A percentile compares a stretch with the other conserved stretches of the same genome.
Evolutionary conservation across 2,329 filamentous ascomycete genomes (phyloP).

Genomic region (Blumeria graminis): DNA sequence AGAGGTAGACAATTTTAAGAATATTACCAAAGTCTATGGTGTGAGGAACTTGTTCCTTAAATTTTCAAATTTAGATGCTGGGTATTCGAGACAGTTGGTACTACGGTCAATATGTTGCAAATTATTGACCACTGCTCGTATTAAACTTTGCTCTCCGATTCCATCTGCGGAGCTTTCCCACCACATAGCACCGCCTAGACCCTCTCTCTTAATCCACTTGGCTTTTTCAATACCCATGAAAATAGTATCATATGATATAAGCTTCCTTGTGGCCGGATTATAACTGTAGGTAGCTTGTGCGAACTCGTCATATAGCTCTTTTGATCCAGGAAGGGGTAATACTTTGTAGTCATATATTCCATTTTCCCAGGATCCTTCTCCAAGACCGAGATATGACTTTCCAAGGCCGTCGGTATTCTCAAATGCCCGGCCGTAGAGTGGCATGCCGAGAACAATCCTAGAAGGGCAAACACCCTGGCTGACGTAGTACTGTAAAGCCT

Average conservation of each 20-base stretch:
- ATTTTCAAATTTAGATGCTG: conserved; percentile 47
- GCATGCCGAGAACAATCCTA: conserved; percentile 81
- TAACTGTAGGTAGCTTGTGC: conserved; percentile 59
- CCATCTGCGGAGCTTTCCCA: conserved; percentile 60
- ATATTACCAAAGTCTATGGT: too few relatives aligned
- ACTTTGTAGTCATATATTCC: conserved; percentile 79
- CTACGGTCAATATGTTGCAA: conserved; percentile 29
- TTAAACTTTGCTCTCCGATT: conserved; percentile 39
- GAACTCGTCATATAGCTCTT: conserved; percentile 37
- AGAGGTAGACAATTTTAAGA: too few relatives aligned
- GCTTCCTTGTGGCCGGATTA: conserved; percentile 30
- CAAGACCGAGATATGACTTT: conserved; percentile 41
- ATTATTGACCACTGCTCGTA: conserved; percentile 33
- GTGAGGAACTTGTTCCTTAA: conserved; percentile 19
- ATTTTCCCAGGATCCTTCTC: conserved; percentile 60
- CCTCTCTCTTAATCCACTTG: conserved; percentile 37
- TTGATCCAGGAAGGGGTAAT: conserved; percentile 42
- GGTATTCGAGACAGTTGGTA: conserved; percentile 37
- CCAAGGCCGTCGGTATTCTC: conserved; percentile 55
- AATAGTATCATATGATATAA: conserved; percentile 62
- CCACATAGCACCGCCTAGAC: conserved; percentile 86
- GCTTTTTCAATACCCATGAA: conserved; percentile 45
- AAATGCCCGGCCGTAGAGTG: conserved; percentile 75
- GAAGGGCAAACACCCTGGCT: conserved; percentile 33
- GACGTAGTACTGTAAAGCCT: conserved; percentile 48